Conservation (phyloP, 805 yeast species). For the Kodamaea kaohsiungensis region DNA sequence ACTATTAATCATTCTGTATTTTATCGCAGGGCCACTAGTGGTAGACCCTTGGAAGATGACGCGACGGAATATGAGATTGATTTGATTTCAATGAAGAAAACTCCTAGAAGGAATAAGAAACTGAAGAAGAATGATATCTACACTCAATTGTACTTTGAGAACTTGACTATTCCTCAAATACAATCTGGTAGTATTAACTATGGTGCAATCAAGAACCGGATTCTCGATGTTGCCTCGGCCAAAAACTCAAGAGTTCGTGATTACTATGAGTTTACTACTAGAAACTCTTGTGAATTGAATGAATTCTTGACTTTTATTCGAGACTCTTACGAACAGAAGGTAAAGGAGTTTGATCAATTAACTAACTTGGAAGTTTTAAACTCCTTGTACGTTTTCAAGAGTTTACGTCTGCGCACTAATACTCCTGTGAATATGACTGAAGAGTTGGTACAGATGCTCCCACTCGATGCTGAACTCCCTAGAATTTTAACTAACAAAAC, state of each 20-base stretch:
- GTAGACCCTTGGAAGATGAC: slow-evolving; percentile 1
- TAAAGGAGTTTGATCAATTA: slow-evolving; percentile 23
- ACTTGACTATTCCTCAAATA: slow-evolving; percentile 1
- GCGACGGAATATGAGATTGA: slow-evolving; percentile 14
- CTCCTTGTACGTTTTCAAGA: slow-evolving; percentile 27
- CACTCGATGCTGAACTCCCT: slow-evolving; percentile 19
- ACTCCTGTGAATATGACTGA: slow-evolving; percentile 10
- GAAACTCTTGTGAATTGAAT: slow-evolving; percentile 20
- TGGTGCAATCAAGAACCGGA: not conserved
- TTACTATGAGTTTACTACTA: slow-evolving; percentile 19
- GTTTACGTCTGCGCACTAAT: slow-evolving; percentile 19
- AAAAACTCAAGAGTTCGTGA: slow-evolving; percentile 1
- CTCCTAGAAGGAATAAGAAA: not conserved
- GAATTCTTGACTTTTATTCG: slow-evolving; percentile 22
- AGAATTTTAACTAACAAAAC: slow-evolving; percentile 18
- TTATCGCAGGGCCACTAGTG: slow-evolving; percentile 1
- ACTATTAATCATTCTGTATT: not conserved
- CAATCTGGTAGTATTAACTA: not conserved
- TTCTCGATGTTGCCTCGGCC: not conserved
- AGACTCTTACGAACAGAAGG: slow-evolving; percentile 22
- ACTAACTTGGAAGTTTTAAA: slow-evolving; percentile 27
- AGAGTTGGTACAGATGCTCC: slow-evolving; percentile 17
- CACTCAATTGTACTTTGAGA: slow-evolving; percentile 5
- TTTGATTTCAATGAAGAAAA: slow-evolving; percentile 13
- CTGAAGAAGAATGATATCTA: not conserved